Evolutionary conservation across 2,329 filamentous ascomycete species (phyloP).

Genomic region (Colletotrichum australisinense): DNA sequence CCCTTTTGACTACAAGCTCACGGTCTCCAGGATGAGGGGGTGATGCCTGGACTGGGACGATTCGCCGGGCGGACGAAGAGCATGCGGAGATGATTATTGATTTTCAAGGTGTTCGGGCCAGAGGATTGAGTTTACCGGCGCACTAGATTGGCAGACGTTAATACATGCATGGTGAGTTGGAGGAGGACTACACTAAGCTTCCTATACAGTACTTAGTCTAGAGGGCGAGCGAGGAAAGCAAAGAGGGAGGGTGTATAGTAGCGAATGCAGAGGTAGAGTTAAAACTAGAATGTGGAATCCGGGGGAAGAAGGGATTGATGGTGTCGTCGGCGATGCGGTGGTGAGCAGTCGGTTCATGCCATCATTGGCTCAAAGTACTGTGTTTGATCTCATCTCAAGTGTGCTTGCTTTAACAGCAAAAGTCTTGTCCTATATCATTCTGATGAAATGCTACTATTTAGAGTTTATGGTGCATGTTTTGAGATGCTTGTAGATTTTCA

Average conservation of each 20-base stretch:
- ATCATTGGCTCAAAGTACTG: not conserved
- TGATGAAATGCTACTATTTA: not conserved
- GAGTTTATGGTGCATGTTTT: not conserved
- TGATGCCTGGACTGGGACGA: not conserved
- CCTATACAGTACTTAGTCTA: not conserved
- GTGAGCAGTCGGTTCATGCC: not conserved
- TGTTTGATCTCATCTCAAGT: conserved; percentile 5
- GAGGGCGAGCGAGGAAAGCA: not conserved
- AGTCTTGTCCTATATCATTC: not conserved
- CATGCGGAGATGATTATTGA: no score
- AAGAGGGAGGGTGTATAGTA: not conserved
- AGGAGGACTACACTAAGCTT: not conserved
- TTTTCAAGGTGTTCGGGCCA: not conserved
- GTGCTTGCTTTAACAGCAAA: not conserved
- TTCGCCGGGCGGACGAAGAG: not conserved
- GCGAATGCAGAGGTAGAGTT: not conserved
- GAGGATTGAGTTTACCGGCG: not conserved
- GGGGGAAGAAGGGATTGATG: not conserved
- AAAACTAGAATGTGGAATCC: not conserved
- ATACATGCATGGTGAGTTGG: not conserved
- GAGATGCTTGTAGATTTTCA: not conserved
- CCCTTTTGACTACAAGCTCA: not conserved
- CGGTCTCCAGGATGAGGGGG: not conserved
- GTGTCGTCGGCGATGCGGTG: not conserved
- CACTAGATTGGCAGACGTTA: not conserved